Evolutionary conservation across 176 grass and related monocot species (phyloP).

Genomic region (Lolium multiflorum): DNA sequence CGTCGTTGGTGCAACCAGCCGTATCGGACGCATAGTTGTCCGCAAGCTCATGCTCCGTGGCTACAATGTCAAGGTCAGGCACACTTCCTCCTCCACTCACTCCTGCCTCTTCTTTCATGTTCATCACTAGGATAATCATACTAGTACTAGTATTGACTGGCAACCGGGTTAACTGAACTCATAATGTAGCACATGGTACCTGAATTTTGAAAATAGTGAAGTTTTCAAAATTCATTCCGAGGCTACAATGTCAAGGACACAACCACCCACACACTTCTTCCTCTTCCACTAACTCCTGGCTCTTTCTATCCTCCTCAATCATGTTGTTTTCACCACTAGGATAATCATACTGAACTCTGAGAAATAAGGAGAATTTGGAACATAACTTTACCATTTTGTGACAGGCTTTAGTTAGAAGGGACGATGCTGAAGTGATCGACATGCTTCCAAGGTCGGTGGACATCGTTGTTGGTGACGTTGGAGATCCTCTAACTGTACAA

Average conservation of each 20-base stretch:
- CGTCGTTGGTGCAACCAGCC: slow-evolving; percentile 88
- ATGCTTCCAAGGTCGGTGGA: slow-evolving; percentile 89
- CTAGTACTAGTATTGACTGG: background rate
- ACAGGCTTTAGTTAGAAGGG: slow-evolving; percentile 92
- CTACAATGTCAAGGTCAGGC: slow-evolving; percentile 86
- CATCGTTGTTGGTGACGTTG: slow-evolving; percentile 87
- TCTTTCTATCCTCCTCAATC: background rate
- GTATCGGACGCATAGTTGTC: slow-evolving; percentile 87
- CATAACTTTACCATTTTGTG: background rate
- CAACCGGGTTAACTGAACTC: background rate
- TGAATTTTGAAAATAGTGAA: slow-evolving; percentile 4
- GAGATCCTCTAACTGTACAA: slow-evolving; percentile 75
- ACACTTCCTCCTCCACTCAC: background rate
- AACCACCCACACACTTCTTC: background rate
- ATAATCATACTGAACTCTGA: background rate
- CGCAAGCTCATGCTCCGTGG: slow-evolving; percentile 98
- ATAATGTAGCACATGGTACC: background rate
- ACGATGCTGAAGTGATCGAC: slow-evolving; percentile 84
- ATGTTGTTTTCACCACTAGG: slow-evolving; percentile 6
- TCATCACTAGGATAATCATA: background rate
- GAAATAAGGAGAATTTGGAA: background rate
- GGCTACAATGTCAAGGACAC: too few species aligned
- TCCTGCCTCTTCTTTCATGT: background rate
- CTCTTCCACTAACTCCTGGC: background rate
- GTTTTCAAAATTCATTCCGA: too few species aligned